Conservation (phyloP, 768 basidiomycete genomes). For the Mrakia gelida region DNA sequence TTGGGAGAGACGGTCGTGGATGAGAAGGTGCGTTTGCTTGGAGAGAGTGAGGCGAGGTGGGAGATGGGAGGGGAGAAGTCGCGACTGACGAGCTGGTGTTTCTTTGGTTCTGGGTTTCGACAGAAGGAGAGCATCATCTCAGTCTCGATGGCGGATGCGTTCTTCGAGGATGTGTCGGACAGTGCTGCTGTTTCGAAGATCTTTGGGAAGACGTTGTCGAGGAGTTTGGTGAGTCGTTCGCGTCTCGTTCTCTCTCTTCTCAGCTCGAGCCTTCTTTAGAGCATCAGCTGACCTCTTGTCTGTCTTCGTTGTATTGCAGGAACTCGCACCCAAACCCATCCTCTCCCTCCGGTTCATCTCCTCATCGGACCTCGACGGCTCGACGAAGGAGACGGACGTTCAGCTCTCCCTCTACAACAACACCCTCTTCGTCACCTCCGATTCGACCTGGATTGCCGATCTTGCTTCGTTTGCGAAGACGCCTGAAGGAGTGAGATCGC, state of each 20-base stretch:
- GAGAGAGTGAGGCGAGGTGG: no score
- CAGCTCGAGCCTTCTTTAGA: not conserved
- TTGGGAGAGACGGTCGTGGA: conserved; percentile 65
- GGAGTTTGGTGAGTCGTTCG: conserved; percentile 54
- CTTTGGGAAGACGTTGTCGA: conserved; percentile 56
- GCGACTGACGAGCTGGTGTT: not conserved
- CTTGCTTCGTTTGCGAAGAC: conserved; percentile 65
- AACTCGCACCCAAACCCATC: conserved; percentile 32
- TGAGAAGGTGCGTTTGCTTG: conserved; percentile 43
- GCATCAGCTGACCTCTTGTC: not conserved
- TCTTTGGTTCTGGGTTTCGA: not conserved
- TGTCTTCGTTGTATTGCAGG: not conserved
- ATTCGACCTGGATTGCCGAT: conserved; percentile 61
- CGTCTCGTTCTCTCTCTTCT: not conserved
- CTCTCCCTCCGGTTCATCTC: conserved; percentile 60
- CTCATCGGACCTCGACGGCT: conserved; percentile 55
- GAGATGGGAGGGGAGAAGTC: no score
- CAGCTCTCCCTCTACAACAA: conserved; percentile 62
- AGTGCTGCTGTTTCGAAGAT: conserved; percentile 47
- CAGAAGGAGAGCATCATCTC: conserved; percentile 70
- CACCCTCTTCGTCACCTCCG: conserved; percentile 59
- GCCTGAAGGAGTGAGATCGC: conserved; percentile 83
- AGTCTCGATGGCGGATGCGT: conserved; percentile 60
- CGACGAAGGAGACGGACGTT: conserved; percentile 72
- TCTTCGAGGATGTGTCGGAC: conserved; percentile 52